A percentile compares a stretch with the other conserved stretches of the same genome.
These are phyloP conservation scores for Emydomyces testavorans DNA, from an alignment of 2,329 filamentous ascomycete species.

Conservation along the genomic window DNA sequence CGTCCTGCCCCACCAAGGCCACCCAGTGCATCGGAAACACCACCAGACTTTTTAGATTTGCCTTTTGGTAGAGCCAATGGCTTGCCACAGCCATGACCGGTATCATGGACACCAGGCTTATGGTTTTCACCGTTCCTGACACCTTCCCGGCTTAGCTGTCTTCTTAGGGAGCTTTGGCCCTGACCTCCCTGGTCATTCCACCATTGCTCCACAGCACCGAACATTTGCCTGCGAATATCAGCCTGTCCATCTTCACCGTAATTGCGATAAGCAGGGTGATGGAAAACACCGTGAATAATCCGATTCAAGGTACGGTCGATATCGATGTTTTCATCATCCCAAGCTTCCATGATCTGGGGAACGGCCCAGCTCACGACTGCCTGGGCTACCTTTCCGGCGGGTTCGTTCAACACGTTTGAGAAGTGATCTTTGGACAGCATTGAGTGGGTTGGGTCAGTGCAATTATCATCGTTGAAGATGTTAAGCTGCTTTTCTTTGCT, in stretches of 20 bases:
- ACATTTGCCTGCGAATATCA: slow-evolving; percentile 68
- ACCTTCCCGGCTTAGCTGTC: slow-evolving; percentile 65
- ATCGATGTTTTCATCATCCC: slow-evolving; percentile 66
- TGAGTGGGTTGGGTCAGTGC: slow-evolving; percentile 76
- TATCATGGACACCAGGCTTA: slow-evolving; percentile 71
- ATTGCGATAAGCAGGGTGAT: slow-evolving; percentile 71
- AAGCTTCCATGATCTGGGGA: slow-evolving; percentile 76
- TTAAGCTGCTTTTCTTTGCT: slow-evolving; percentile 73
- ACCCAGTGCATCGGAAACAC: slow-evolving; percentile 22
- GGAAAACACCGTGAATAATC: slow-evolving; percentile 72
- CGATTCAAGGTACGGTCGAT: slow-evolving; percentile 58
- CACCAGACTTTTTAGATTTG: slow-evolving; percentile 19
- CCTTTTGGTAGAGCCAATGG: slow-evolving; percentile 56
- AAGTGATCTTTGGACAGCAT: slow-evolving; percentile 97
- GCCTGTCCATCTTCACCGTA: slow-evolving; percentile 56
- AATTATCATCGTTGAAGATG: slow-evolving; percentile 69
- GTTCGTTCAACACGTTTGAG: slow-evolving; percentile 77
- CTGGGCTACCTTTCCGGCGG: slow-evolving; percentile 71
- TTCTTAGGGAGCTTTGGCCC: slow-evolving; percentile 56
- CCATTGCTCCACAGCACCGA: slow-evolving; percentile 69
- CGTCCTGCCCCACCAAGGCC: slow-evolving; percentile 18
- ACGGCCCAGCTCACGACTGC: slow-evolving; percentile 73
- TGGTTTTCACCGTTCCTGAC: slow-evolving; percentile 72
- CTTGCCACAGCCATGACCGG: slow-evolving; percentile 75
- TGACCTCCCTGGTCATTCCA: slow-evolving; percentile 57